Base-by-base conservation (phyloP, 176 grass and related monocot genomes). In the bread wheat (Triticum aestivum) region DNA sequence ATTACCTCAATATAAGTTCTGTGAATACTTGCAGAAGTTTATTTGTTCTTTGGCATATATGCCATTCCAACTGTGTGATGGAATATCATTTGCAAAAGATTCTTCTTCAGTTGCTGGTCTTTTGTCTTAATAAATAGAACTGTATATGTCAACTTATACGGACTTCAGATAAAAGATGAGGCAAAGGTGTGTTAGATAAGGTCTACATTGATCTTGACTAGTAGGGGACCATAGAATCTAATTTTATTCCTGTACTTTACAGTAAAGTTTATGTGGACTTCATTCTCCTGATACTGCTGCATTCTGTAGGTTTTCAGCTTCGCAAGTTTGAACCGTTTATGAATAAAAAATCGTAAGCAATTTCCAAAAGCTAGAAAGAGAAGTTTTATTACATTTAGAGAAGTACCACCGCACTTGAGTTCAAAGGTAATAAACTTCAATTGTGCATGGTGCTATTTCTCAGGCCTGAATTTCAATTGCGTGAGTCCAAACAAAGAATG, bases 181-280 rank as follows among this genome's bases (percentile, higher is more conserved):
- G 73, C 52, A 77, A 85, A 85, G 30, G 64, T 81, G 32, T 81
- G 33, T 56, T 26, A 65, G 70, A 77, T 85, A 77, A 81, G 39
- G 63, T 81, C 52, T 71, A 88, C 69, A 77, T 52, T 91, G 38
- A 84, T 84, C 49, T 81, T 73, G 11, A 80, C 61, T 76, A 66
- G 47, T 17, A 79, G 69, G 81, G 89, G 69, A 41, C 76, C 76
- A 56, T 81, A 62, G 14, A 75, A 87, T 87, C 56, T 73, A 18
- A 29, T 59, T 82, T 81, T 83, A 39, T 82, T 78, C 80, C 73
- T 51, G 79, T 78, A 67, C n/a, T 87, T 74, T 51, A 59, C 20
- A 10, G 65, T 54, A 87, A 39, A 65, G 63, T 74, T 87, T 84
- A 56, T 80, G 85, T 45, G 34, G 44, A 84, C 58, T 84, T 63